These are phyloP conservation scores for Fusarium nematophilum DNA, from an alignment of 2,329 filamentous ascomycete species.

Conservation along the genomic window DNA sequence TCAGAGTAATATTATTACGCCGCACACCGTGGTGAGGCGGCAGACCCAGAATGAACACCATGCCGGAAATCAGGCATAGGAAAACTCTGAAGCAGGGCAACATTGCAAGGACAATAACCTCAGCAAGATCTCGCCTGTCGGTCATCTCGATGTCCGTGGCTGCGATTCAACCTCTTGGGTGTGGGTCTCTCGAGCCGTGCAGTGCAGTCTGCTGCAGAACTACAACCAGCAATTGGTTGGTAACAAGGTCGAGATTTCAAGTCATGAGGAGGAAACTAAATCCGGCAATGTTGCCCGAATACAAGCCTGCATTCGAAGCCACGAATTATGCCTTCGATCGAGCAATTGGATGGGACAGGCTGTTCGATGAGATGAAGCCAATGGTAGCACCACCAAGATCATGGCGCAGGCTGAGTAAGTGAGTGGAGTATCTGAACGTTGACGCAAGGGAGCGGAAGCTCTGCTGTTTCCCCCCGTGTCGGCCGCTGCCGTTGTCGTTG, in stretches of 20 bases:
- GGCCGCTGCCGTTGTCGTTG: conserved; percentile 25
- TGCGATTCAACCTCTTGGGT: neutral
- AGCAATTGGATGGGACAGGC: neutral
- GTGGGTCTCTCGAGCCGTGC: no score
- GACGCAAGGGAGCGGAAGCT: neutral
- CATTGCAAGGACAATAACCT: neutral
- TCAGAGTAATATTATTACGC: neutral
- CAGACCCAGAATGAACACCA: neutral
- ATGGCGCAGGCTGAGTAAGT: conserved; percentile 18
- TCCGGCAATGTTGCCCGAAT: neutral
- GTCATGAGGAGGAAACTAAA: neutral
- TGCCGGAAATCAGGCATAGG: neutral
- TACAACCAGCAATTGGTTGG: no score
- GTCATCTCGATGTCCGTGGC: no score
- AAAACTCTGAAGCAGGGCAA: conserved; percentile 2
- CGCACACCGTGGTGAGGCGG: conserved; percentile 21
- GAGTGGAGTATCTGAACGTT: neutral
- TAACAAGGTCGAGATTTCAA: no score
- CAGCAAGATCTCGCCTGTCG: neutral
- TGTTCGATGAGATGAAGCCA: neutral
- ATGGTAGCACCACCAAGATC: conserved; percentile 1
- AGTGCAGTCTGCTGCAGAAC: no score
- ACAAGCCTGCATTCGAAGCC: neutral
- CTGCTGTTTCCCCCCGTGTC: conserved; percentile 21
- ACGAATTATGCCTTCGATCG: neutral